Conservation (phyloP, 1,284 basidiomycete species). For the Athelia sp. region DNA sequence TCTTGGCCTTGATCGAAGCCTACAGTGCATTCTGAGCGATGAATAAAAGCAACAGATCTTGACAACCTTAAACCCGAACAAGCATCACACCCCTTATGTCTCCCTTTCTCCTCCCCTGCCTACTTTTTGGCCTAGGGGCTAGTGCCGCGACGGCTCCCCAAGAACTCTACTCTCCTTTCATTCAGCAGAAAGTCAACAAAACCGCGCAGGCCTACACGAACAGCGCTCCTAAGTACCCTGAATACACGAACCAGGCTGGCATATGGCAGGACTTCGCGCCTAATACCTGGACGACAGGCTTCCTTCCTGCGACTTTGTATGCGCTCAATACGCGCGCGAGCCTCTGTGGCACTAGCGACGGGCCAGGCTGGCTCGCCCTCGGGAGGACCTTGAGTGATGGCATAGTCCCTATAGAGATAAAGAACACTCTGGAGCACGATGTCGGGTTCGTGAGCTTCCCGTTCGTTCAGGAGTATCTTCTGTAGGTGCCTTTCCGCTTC, state of each 20-base stretch:
- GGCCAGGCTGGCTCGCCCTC: conserved; percentile 47
- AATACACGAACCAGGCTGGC: conserved; percentile 46
- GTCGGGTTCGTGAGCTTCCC: conserved; percentile 67
- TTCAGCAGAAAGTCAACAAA: conserved; percentile 50
- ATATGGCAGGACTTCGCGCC: conserved; percentile 47
- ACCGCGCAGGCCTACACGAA: conserved; percentile 38
- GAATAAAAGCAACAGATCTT: no score
- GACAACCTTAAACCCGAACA: no score
- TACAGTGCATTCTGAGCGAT: no score
- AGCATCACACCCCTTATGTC: no score
- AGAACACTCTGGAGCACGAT: conserved; percentile 54
- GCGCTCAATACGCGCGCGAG: conserved; percentile 46
- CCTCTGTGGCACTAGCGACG: conserved; percentile 38
- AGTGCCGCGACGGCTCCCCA: conserved; percentile 15
- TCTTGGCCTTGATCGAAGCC: no score
- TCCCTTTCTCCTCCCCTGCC: no score
- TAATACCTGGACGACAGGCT: conserved; percentile 65
- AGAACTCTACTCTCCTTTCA: conserved; percentile 52
- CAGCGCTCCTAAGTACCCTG: conserved; percentile 46
- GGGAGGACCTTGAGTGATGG: conserved; percentile 46
- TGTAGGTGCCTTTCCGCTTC: conserved; percentile 28
- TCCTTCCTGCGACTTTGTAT: conserved; percentile 60
- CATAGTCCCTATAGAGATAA: conserved; percentile 40
- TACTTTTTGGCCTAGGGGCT: no score
- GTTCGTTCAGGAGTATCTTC: conserved; percentile 46